Evolutionary conservation across 805 yeast species (phyloP), one percentile per base, ranked within the genome.

Genomic region (Ogataea paraovalis): DNA sequence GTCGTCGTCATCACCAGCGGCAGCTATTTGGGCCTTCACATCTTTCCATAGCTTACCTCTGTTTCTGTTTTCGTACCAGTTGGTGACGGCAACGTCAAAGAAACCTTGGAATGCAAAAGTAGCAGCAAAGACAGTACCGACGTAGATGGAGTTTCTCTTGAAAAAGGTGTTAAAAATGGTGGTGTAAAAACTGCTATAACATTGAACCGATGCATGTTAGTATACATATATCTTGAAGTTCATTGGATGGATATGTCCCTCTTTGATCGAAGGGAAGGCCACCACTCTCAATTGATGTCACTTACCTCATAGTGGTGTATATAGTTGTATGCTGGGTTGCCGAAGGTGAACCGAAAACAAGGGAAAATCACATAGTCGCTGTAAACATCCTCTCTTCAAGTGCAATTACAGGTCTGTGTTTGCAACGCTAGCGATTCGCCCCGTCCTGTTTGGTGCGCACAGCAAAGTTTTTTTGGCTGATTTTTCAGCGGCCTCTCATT

Each of bases 101-200:
- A 76, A 75, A 44, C 82, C 83, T 74, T 88, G 92, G 79, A 90
- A 89, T 53, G 82, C 81, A 65, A 91, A 91, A 42, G 97, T 90
- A 61, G 87, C 82, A 43, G 82, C 85, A 59, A 91, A 85, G 52
- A 91, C 75, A 53, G 94, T 75, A 56, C 88, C 87, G 53, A 91
- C 96, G 71, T 78, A 88, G 53, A 85, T 75, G 42, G 97, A 80
- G 82, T 92, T 91, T 79, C 97, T 87, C 80, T 88, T 88, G 79
- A 87, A 83, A 47, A 85, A 60, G 33, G 75, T 69, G 78, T 82
- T 83, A 79, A 79, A 82, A 52, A 82, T 61, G 41, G 79, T 66
- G 39, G 85, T 64, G 58, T 57, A 63, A 49, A 51, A 44, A 44
- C 55, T 52, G n/a, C 33, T 36, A 0, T 3, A 43, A 7, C 5